phyloP scores from a whole-genome alignment of 2,329 filamentous ascomycete genomes.

The Trichoderma sp. region DNA sequence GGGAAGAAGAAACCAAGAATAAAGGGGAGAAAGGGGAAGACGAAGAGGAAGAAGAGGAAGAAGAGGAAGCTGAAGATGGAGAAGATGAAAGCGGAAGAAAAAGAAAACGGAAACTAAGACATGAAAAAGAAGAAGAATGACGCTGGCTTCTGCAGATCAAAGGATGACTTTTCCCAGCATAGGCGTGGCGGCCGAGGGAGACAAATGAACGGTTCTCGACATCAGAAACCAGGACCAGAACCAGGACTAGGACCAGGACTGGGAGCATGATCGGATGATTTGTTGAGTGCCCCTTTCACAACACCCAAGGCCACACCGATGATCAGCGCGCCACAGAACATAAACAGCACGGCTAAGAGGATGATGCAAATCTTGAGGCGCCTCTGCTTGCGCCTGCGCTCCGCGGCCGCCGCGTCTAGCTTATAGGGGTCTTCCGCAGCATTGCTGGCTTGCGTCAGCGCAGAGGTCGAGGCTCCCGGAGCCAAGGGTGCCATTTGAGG shows the following conservation, averaged over 20 bases:
- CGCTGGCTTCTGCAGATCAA: background rate
- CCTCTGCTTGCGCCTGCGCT: slow-evolving; percentile 26
- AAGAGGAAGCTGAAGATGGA: background rate
- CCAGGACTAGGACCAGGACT: too few species aligned
- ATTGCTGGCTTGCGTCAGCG: slow-evolving; percentile 5
- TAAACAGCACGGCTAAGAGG: slow-evolving; percentile 25
- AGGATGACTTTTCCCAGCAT: background rate
- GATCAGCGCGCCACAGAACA: slow-evolving; percentile 32
- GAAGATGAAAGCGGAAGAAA: background rate
- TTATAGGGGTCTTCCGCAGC: slow-evolving; percentile 25
- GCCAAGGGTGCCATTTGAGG: background rate
- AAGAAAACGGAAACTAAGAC: background rate
- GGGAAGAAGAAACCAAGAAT: background rate
- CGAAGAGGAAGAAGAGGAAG: background rate
- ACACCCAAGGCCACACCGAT: slow-evolving; percentile 32
- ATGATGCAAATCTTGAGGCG: slow-evolving; percentile 28
- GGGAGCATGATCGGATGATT: background rate
- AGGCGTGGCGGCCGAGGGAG: background rate
- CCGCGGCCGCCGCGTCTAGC: slow-evolving; percentile 29
- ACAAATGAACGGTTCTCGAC: background rate
- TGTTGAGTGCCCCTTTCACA: slow-evolving; percentile 24
- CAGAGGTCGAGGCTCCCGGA: slow-evolving; percentile 22
- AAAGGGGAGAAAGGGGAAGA: too few species aligned
- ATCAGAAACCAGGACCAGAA: background rate
- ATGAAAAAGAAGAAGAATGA: background rate